These are phyloP conservation scores for Kwoniella heveanensis DNA, from an alignment of 768 basidiomycete species.

Conservation along the genomic window DNA sequence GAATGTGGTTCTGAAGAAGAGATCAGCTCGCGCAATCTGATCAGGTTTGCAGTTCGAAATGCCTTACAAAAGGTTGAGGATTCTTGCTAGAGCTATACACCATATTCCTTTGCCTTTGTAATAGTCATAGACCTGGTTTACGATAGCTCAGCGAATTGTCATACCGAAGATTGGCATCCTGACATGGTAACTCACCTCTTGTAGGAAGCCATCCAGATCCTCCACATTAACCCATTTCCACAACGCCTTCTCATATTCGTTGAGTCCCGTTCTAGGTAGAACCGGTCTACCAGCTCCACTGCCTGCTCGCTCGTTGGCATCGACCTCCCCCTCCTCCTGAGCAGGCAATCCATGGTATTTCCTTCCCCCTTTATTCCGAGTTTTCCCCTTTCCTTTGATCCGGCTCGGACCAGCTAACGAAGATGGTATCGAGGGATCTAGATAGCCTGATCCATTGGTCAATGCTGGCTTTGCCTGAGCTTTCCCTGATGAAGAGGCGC, in stretches of 20 bases:
- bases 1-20: slow-evolving; percentile 76
- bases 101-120: slow-evolving; percentile 97
- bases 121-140: slow-evolving; percentile 69
- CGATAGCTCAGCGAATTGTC: background rate
- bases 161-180: background rate
- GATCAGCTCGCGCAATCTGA: slow-evolving; percentile 6
- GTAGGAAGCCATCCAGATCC: slow-evolving; percentile 91
- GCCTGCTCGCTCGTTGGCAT: slow-evolving; percentile 6
- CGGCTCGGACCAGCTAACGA: background rate
- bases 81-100: slow-evolving; percentile 84
- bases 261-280: slow-evolving; percentile 39
- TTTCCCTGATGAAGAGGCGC: slow-evolving; percentile 12
- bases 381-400: slow-evolving; percentile 36
- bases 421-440: slow-evolving; percentile 31
- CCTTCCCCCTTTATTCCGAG: slow-evolving; percentile 30
- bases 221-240: slow-evolving; percentile 99
- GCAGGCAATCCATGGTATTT: slow-evolving; percentile 35
- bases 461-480: background rate
- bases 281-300: slow-evolving; percentile 5
- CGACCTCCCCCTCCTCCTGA: slow-evolving; percentile 30
- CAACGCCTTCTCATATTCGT: slow-evolving; percentile 71
- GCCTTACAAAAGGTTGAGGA: slow-evolving; percentile 85
- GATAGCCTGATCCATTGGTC: slow-evolving; percentile 29
- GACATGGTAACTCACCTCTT: slow-evolving; percentile 65
- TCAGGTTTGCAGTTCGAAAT: slow-evolving; percentile 56